Conservation (phyloP, 1,284 basidiomycete genomes). For the Leccinum pseudoinsigne region DNA sequence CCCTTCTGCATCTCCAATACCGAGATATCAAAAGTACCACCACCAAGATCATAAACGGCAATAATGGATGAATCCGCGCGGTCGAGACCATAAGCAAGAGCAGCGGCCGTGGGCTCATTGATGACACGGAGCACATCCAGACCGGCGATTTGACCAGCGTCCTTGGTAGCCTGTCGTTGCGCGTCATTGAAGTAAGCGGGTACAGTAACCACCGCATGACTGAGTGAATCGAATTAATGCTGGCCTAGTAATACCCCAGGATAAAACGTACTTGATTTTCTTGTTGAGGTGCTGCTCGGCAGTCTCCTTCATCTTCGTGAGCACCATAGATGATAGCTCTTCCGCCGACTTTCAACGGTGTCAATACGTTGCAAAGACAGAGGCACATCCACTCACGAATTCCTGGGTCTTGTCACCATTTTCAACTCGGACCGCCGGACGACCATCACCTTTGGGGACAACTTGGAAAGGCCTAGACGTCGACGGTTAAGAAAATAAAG, state of each 20-base stretch:
- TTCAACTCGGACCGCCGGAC: conserved; percentile 82
- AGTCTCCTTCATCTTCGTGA: conserved; percentile 96
- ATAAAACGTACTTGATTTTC: conserved; percentile 77
- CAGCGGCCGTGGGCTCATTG: conserved; percentile 98
- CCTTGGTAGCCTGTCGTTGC: conserved; percentile 97
- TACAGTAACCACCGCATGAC: conserved; percentile 88
- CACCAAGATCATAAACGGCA: conserved; percentile 96
- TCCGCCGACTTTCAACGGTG: conserved; percentile 60
- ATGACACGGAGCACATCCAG: conserved; percentile 98
- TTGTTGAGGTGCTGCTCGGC: conserved; percentile 93
- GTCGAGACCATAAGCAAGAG: conserved; percentile 95
- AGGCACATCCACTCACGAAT: conserved; percentile 50
- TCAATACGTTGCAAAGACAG: not conserved
- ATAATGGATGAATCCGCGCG: conserved; percentile 83
- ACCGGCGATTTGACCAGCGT: conserved; percentile 96
- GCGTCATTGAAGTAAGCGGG: conserved; percentile 99
- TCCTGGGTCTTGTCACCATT: conserved; percentile 65
- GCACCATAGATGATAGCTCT: conserved; percentile 84
- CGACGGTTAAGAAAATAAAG: conserved; percentile 1
- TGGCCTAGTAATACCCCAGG: no score
- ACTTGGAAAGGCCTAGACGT: conserved; percentile 77
- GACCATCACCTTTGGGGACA: conserved; percentile 66
- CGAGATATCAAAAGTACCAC: conserved; percentile 97
- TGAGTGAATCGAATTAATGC: conserved; percentile 30
- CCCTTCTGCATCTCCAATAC: conserved; percentile 99